Conservation (phyloP, 257 asterid genomes). For the Lycium barbarum region DNA sequence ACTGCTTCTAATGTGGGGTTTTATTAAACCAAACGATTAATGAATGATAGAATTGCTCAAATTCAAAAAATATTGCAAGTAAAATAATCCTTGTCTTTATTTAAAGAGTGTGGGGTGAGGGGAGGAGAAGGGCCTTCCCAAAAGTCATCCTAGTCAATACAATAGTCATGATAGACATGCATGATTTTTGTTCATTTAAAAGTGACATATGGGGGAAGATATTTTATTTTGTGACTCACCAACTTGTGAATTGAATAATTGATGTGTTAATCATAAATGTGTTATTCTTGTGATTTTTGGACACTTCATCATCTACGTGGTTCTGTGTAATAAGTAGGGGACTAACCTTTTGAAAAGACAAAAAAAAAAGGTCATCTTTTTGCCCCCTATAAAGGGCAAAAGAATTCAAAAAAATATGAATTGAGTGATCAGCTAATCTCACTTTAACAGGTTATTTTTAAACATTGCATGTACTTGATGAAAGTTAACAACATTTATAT, state of each 20-base stretch:
- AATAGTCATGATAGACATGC: background rate
- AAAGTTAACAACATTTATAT: too few relatives aligned
- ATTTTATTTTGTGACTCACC: conserved; percentile 40
- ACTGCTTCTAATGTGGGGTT: too few relatives aligned
- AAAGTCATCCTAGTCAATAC: conserved; percentile 5
- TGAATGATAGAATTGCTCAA: background rate
- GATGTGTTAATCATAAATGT: background rate
- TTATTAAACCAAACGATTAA: too few relatives aligned
- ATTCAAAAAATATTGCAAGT: background rate
- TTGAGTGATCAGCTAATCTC: background rate
- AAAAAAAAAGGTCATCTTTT: too few relatives aligned
- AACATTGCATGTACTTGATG: too few relatives aligned
- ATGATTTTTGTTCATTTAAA: background rate
- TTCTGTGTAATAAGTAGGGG: too few relatives aligned
- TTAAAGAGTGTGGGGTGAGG: background rate
- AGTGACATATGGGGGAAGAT: background rate
- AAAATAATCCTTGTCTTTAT: background rate
- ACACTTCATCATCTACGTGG: background rate
- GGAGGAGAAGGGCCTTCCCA: background rate
- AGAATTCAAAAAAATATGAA: too few relatives aligned
- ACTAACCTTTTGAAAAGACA: too few relatives aligned
- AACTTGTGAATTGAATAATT: conserved; percentile 46
- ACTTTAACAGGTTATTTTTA: too few relatives aligned
- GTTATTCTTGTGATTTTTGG: background rate
- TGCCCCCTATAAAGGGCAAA: background rate